Conservation (phyloP, 495 filamentous ascomycete genomes). For the Amphirosellinia nigrospora region DNA sequence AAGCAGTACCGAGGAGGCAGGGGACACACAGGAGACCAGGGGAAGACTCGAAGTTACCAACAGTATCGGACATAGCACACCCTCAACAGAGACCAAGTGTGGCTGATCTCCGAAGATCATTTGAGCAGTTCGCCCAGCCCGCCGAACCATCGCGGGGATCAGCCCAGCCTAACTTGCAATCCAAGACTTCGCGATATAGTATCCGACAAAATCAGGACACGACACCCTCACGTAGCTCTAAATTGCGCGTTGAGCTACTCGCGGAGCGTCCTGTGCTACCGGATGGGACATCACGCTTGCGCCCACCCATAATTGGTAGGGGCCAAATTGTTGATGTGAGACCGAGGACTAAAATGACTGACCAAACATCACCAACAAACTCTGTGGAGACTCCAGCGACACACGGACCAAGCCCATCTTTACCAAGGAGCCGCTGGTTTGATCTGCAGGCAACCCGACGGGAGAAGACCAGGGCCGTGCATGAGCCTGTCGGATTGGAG, state of each 20-base stretch:
- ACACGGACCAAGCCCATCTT: background rate
- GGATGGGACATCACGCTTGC: background rate
- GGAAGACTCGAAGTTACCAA: background rate
- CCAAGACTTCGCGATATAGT: background rate
- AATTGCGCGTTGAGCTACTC: background rate
- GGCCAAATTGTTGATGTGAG: conserved; percentile 8
- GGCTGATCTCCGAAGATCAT: conserved; percentile 44
- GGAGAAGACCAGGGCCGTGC: background rate
- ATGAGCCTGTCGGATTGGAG: background rate
- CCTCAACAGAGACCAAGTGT: conserved; percentile 41
- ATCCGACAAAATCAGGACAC: background rate
- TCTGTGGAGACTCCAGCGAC: background rate
- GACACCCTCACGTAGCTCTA: background rate
- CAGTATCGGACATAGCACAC: background rate
- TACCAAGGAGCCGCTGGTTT: conserved; percentile 1
- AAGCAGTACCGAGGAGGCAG: background rate
- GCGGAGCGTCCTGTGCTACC: background rate
- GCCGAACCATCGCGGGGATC: background rate
- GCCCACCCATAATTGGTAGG: conserved; percentile 2
- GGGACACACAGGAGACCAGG: background rate
- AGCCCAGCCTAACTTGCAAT: background rate
- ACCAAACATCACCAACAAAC: background rate
- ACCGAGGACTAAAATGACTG: background rate
- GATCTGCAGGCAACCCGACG: background rate
- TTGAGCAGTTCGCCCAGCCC: conserved; percentile 33